phyloP scores from a whole-genome alignment of 805 yeast genomes.

The Groenewaldozyma tartarivorans region DNA sequence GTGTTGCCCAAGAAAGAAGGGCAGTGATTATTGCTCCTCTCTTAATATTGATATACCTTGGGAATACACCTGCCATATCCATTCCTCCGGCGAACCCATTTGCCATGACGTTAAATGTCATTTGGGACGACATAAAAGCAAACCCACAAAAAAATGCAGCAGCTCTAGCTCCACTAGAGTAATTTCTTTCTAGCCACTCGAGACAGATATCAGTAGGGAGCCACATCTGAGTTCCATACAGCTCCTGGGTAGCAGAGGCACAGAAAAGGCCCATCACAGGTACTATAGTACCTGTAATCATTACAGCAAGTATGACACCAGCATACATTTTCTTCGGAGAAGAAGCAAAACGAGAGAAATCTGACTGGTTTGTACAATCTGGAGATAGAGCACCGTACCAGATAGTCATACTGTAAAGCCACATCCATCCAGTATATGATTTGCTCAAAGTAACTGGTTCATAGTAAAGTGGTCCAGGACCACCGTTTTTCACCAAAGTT shows the following conservation, averaged over 20 bases:
- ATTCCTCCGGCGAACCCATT: constrained; percentile 29
- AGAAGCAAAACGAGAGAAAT: constrained; percentile 34
- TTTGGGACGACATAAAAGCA: constrained; percentile 30
- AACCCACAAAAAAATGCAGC: constrained; percentile 34
- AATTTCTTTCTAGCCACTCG: constrained; percentile 32
- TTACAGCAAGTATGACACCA: constrained; percentile 31
- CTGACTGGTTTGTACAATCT: constrained; percentile 35
- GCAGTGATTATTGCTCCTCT: constrained; percentile 33
- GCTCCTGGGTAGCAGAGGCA: constrained; percentile 35
- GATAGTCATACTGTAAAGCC: constrained; percentile 27
- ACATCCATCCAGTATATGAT: constrained; percentile 5
- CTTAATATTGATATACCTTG: constrained; percentile 32
- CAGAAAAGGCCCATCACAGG: constrained; percentile 40
- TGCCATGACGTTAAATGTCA: constrained; percentile 32
- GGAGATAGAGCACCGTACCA: constrained; percentile 34
- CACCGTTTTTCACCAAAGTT: constrained; percentile 20
- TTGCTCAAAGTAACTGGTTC: constrained; percentile 30
- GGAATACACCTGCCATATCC: constrained; percentile 39
- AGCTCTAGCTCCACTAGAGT: constrained; percentile 20
- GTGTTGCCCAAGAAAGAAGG: constrained; percentile 1
- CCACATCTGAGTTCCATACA: constrained; percentile 37
- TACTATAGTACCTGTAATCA: constrained; percentile 35
- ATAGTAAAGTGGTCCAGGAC: constrained; percentile 23
- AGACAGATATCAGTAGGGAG: constrained; percentile 32
- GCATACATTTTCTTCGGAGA: constrained; percentile 30